Conservation (phyloP, 129 eudicot species). For the Arctium minus region DNA sequence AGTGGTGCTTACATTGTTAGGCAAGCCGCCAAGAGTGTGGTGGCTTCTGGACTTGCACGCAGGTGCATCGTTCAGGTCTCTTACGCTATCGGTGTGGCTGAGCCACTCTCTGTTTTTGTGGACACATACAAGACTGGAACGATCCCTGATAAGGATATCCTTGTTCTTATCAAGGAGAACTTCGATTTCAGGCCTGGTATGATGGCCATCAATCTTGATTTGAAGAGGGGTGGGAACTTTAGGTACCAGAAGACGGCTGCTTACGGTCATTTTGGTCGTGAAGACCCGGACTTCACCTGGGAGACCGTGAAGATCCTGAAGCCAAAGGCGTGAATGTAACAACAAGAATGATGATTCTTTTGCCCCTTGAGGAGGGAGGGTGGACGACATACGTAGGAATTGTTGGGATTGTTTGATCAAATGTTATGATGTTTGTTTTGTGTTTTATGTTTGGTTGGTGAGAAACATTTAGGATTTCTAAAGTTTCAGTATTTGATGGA, state of each 20-base stretch:
- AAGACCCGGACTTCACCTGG: conserved; percentile 43
- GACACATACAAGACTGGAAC: conserved; percentile 46
- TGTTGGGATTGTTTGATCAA: conserved; percentile 24
- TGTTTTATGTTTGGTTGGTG: conserved; percentile 27
- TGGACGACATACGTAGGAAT: conserved; percentile 30
- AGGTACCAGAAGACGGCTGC: conserved; percentile 56
- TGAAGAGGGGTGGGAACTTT: conserved; percentile 40
- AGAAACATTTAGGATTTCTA: conserved; percentile 24
- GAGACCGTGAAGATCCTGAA: conserved; percentile 38
- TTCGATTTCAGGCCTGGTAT: conserved; percentile 48
- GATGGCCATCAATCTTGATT: conserved; percentile 43
- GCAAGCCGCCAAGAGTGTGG: conserved; percentile 47
- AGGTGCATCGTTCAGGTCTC: conserved; percentile 46
- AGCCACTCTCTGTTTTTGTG: conserved; percentile 40
- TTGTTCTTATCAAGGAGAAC: conserved; percentile 40
- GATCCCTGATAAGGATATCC: conserved; percentile 41
- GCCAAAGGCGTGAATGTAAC: conserved; percentile 38
- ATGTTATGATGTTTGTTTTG: conserved; percentile 34
- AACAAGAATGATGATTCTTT: conserved; percentile 24
- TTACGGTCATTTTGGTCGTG: conserved; percentile 45
- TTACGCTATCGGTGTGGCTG: conserved; percentile 44
- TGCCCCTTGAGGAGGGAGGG: conserved; percentile 13
- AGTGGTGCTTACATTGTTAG: conserved; percentile 44
- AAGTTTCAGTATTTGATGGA: conserved; percentile 32
- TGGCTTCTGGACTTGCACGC: conserved; percentile 47